Base-by-base conservation (phyloP, 2,329 filamentous ascomycete genomes). In the Claviceps paspali region DNA sequence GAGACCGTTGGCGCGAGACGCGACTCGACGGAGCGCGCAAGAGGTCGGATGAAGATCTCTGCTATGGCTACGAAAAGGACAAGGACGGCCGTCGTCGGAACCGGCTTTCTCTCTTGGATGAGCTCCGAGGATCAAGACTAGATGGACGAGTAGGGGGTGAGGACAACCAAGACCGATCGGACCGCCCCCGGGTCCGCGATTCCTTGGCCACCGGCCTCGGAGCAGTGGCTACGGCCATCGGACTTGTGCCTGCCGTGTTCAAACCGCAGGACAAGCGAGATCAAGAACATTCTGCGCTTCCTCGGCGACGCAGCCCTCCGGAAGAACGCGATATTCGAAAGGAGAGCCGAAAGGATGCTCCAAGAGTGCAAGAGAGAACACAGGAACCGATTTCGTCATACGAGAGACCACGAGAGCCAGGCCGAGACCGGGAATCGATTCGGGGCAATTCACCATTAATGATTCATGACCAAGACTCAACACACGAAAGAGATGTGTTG, bases 131-230 rank as follows among this genome's bases (percentile, higher is more conserved):
- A 27, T 48, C 45, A 23, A 48, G 50, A 17, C 55, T 54, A 26
- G 51, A 48, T 38, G 52, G 51, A 38, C 51, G 43, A 33, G 49
- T 44, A 6, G 49, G 51, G 3, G 53, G 57, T 8, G 51, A 53
- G 2, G 61, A 43, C 5, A 19, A 18, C 9, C 15, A 33, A 18
- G 38, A 63, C 7, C 56, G 60, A n/a, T 57, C 56, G 38, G 59
- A 60, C 29, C 60, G 56, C 17, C 57, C 59, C 32, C 62, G 62
- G 35, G 49, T 64, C 24, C 61, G 64, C 27, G 67, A 72, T 33
- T 70, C 67, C 43, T 52, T 69, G 18, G 55, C 58, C 7, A 54
- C 61, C 6, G 68, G 67, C 1, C 52, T 71, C 4, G 62, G 67
- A 23, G 59, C 65, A 14, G 65, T 63, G 22, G 67, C 66, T 5